Evolutionary conservation across 2,329 filamentous ascomycete genomes (phyloP).

Genomic region (Byssothecium circinans): DNA sequence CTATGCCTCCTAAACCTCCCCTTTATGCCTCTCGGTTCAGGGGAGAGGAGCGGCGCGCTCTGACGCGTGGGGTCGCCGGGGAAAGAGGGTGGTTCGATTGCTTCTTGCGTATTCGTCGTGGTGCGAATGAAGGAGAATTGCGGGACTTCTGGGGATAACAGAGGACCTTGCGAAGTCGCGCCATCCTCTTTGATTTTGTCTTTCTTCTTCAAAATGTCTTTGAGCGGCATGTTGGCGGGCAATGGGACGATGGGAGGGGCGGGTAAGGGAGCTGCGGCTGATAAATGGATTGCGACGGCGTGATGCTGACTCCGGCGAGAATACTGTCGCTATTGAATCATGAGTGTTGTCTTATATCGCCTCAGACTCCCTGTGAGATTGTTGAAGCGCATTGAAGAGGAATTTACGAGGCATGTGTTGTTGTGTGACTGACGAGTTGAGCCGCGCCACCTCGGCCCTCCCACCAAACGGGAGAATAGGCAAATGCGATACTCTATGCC

Average conservation of each 20-base stretch:
- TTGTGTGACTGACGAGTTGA: constrained; percentile 22
- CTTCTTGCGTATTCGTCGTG: constrained; percentile 78
- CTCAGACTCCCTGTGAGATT: constrained; percentile 26
- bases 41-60: constrained; percentile 29
- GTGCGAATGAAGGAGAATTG: constrained; percentile 83
- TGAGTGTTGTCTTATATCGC: constrained; percentile 37
- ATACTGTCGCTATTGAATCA: constrained; percentile 22
- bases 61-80: constrained; percentile 45
- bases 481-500: no score
- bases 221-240: constrained; percentile 57
- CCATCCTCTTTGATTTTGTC: constrained; percentile 52
- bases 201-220: constrained; percentile 65
- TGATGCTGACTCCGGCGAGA: neutral
- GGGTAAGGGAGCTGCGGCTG: constrained; percentile 4
- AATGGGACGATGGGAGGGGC: constrained; percentile 1
- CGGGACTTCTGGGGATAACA: constrained; percentile 36
- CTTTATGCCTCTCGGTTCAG: constrained; percentile 29
- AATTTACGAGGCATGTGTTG: constrained; percentile 14
- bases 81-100: constrained; percentile 69
- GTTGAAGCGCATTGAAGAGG: constrained; percentile 27
- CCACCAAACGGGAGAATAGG: neutral
- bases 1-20: constrained; percentile 39
- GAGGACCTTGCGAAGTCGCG: constrained; percentile 21
- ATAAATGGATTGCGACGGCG: neutral
- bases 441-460: constrained; percentile 23